A percentile compares a stretch with the other conserved stretches of the same genome.
Conservation (phyloP, 352 stramenopile species). For the Phytophthora syringae region DNA sequence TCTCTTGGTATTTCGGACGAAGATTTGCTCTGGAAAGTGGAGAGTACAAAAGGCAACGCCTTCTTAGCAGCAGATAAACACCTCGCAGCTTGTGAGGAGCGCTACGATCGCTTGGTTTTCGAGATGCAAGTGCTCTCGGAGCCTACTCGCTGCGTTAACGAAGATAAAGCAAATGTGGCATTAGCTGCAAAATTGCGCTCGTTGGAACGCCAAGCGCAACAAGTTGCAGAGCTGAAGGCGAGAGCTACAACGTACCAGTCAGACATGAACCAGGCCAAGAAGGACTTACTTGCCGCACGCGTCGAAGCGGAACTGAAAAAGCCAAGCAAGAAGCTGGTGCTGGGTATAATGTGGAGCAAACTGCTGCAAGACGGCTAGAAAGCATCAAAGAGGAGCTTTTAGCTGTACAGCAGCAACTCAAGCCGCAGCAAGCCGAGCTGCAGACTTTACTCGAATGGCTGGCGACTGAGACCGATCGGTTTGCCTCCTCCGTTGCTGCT, state of each 20-base stretch:
- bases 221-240: conserved; percentile 51
- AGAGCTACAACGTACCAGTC: conserved; percentile 37
- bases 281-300: conserved; percentile 45
- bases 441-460: conserved; percentile 63
- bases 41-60: conserved; percentile 76
- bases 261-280: conserved; percentile 51
- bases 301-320: conserved; percentile 53
- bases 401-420: conserved; percentile 55
- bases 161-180: conserved; percentile 58
- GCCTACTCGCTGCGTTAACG: conserved; percentile 43
- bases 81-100: conserved; percentile 62
- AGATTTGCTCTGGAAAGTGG: conserved; percentile 82
- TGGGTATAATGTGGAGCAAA: conserved; percentile 13
- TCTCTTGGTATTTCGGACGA: conserved; percentile 77
- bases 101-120: conserved; percentile 71
- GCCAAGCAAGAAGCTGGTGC: conserved; percentile 26
- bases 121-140: conserved; percentile 63
- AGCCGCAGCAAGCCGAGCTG: conserved; percentile 44
- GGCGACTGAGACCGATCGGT: conserved; percentile 50
- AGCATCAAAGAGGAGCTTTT: conserved; percentile 48
- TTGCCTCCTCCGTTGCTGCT: conserved; percentile 35
- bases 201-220: conserved; percentile 44
- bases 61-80: conserved; percentile 68
- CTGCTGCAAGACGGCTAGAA: conserved; percentile 38
- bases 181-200: conserved; percentile 55